Percentiles rank a stretch among this genome's conserved stretches.
Conservation (phyloP, 1,284 basidiomycete genomes). For the Leccinum fuscescens region DNA sequence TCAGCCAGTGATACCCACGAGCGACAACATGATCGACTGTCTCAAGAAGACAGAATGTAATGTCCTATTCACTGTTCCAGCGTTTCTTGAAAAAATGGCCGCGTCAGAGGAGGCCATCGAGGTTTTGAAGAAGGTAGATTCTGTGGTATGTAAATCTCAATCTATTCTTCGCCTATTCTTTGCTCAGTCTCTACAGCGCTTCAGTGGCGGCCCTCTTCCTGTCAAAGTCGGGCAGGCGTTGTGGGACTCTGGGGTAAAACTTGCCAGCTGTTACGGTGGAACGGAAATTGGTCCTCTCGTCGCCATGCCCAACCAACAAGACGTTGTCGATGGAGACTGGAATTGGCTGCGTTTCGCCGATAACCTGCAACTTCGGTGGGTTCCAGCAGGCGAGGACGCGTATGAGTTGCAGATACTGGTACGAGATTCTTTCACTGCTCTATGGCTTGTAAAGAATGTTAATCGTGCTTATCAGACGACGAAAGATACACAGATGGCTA, state of each 20-base stretch:
- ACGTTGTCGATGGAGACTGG: conserved; percentile 30
- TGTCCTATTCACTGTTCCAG: not conserved
- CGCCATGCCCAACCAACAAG: not conserved
- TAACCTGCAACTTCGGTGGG: conserved; percentile 26
- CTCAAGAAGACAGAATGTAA: conserved; percentile 6
- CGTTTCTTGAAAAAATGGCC: not conserved
- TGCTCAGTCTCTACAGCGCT: conserved; percentile 13
- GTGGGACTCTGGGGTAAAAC: conserved; percentile 20
- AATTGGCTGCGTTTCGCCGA: conserved; percentile 28
- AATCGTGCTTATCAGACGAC: conserved; percentile 13
- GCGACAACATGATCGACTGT: conserved; percentile 15
- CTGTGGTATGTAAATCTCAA: not conserved
- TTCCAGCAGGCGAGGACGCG: conserved; percentile 28
- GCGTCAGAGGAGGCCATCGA: not conserved
- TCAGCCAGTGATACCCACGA: conserved; percentile 21
- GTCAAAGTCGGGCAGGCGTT: conserved; percentile 23
- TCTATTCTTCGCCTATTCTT: not conserved
- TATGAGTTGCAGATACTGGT: conserved; percentile 38
- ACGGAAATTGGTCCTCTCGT: conserved; percentile 29
- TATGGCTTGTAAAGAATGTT: not conserved
- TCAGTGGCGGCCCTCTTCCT: conserved; percentile 27
- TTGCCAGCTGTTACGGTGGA: conserved; percentile 24
- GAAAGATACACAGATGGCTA: conserved; percentile 14
- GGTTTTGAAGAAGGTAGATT: not conserved
- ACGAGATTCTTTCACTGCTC: not conserved